Evolutionary conservation across 2,329 filamentous ascomycete genomes (phyloP), one percentile per base, ranked within the genome.

Genomic region (Cucurbitaria berberidis): DNA sequence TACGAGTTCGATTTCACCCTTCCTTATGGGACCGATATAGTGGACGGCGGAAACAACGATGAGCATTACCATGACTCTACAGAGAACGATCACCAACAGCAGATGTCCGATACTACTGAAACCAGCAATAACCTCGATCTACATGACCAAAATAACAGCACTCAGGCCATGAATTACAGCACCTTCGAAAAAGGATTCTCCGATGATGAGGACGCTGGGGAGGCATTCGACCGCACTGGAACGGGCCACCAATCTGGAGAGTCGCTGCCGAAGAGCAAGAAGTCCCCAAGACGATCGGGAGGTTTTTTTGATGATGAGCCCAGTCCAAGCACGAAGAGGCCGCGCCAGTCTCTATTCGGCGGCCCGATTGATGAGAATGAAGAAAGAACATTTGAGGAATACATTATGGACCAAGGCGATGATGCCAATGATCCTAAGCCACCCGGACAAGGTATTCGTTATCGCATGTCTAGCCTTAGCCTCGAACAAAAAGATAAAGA

Each of bases 271-370:
- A 15, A 34, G 0, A 57, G 21, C 5, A 60, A 57, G 21, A 59
- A 60, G 15, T 60, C 35, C 8, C 54, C 55, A 11, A 49, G 52
- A 22, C 59, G 55, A 10, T 55, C 39, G 8, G 32, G 40, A 1
- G 45, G 52, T 1, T 46, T 42, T 9, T 24, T 11, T 10, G 48
- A 51, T 2, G 34, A 51, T n/a, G 59, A 51, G 7, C 11, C 38
- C 1, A 58, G 24, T 11, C 35, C 34, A 1, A 48, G 24, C 22
- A 18, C 32, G 3, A 69, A 67, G 40, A 63, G 45, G 36, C 48
- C 53, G 4, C 51, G 59, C 3, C 41, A 41, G 22, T 67, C 61
- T 1, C n/a, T 68, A 13, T 68, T 67, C 34, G 59, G 60, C 7
- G 48, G 48, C 8, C 30, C 27, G 9, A 4, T 16, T 1, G 36